Evolutionary conservation across 257 asterid genomes (phyloP).

Genomic region (Solanum appendiculatum): DNA sequence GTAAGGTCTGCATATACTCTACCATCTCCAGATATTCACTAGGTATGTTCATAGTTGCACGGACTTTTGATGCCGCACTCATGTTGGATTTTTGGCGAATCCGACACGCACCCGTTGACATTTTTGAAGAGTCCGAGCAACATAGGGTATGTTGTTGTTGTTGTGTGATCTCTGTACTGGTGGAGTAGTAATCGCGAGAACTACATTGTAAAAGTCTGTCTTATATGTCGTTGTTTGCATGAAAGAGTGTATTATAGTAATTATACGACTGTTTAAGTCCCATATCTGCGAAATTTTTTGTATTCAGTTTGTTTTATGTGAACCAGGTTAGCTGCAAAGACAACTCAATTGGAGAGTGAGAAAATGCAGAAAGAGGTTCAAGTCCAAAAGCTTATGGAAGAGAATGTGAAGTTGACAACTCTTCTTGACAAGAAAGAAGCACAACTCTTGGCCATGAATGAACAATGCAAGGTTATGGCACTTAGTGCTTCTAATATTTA

Average conservation of each 20-base stretch:
- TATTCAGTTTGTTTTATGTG: constrained; percentile 9
- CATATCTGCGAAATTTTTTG: background rate
- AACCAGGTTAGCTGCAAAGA: constrained; percentile 71
- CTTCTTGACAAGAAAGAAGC: constrained; percentile 95
- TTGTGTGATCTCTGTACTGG: background rate
- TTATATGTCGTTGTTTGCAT: background rate
- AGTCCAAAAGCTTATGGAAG: constrained; percentile 93
- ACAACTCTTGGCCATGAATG: constrained; percentile 95
- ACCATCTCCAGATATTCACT: too few species aligned
- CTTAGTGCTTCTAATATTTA: constrained; percentile 46
- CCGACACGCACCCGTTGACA: too few species aligned
- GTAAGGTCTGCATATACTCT: too few species aligned
- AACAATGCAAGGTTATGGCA: constrained; percentile 97
- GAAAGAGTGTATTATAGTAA: background rate
- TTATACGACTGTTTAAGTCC: background rate
- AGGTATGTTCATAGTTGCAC: too few species aligned
- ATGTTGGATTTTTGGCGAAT: too few species aligned
- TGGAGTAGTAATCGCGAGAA: background rate
- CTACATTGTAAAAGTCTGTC: background rate
- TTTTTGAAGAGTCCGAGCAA: too few species aligned
- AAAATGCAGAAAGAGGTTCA: constrained; percentile 89
- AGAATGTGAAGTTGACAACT: constrained; percentile 64
- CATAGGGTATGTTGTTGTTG: too few species aligned
- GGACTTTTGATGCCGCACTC: too few species aligned
- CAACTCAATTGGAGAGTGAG: constrained; percentile 78